Evolutionary conservation across 306 rosid genomes (phyloP).

Genomic region (Lathyrus tuberosus): DNA sequence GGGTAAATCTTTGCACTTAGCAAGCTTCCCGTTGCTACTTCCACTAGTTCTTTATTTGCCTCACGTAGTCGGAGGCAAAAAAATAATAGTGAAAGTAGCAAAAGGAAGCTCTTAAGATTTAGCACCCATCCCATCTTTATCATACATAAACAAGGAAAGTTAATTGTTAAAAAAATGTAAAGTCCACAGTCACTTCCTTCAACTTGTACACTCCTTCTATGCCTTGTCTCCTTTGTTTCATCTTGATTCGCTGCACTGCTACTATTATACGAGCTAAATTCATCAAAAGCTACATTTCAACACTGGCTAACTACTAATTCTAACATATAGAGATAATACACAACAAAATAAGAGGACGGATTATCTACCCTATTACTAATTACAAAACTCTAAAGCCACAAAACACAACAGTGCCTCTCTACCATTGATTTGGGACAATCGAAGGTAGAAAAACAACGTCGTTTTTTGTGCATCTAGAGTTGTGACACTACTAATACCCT

Average conservation of each 20-base stretch:
- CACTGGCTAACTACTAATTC: constrained; percentile 37
- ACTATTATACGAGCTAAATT: constrained; percentile 38
- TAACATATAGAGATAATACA: constrained; percentile 29
- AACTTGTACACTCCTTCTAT: constrained; percentile 32
- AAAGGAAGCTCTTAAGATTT: constrained; percentile 84
- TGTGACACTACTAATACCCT: constrained; percentile 32
- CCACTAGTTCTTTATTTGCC: constrained; percentile 88
- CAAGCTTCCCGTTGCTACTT: constrained; percentile 99
- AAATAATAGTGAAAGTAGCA: constrained; percentile 89
- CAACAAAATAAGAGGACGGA: constrained; percentile 39
- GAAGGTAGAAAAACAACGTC: constrained; percentile 46
- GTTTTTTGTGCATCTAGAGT: constrained; percentile 41
- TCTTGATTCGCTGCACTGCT: constrained; percentile 34
- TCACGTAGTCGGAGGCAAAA: constrained; percentile 53
- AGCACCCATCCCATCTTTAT: constrained; percentile 41
- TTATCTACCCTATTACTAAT: constrained; percentile 36
- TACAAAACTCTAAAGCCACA: constrained; percentile 42
- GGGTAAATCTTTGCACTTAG: constrained; percentile 49
- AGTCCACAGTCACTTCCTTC: constrained; percentile 31
- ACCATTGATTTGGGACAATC: constrained; percentile 39
- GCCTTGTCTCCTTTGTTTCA: constrained; percentile 29
- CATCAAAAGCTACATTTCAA: constrained; percentile 28
- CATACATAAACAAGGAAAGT: not conserved
- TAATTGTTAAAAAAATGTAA: constrained; percentile 13
- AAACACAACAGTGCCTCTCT: constrained; percentile 42